Evolutionary conservation across 1,284 basidiomycete species (phyloP).

Genomic region (Ustilago nuda): DNA sequence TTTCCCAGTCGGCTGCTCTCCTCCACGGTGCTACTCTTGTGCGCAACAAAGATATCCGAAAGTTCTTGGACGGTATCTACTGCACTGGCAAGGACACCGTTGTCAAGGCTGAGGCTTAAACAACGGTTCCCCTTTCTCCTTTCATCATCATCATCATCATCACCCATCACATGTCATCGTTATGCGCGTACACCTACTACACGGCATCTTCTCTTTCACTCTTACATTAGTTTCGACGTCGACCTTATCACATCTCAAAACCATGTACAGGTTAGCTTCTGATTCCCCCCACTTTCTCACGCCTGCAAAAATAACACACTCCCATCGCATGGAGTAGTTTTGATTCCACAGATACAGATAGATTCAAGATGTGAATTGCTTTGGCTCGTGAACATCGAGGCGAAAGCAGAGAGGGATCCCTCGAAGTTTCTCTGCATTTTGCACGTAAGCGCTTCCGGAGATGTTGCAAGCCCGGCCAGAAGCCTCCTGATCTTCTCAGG

Average conservation of each 20-base stretch:
- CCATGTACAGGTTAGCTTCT: slow-evolving; percentile 22
- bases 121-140: not conserved
- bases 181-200: not conserved
- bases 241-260: slow-evolving; percentile 1
- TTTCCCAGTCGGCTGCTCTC: slow-evolving; percentile 68
- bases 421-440: too few species aligned
- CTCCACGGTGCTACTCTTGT: slow-evolving; percentile 68
- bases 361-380: not conserved
- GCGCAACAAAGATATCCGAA: slow-evolving; percentile 73
- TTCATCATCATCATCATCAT: slow-evolving; percentile 6
- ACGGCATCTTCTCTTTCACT: slow-evolving; percentile 19
- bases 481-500: too few species aligned
- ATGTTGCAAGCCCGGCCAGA: too few species aligned
- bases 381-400: not conserved
- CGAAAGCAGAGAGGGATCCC: too few species aligned
- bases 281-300: slow-evolving; percentile 13
- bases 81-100: slow-evolving; percentile 81
- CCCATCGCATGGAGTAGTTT: slow-evolving; percentile 42
- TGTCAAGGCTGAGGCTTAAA: slow-evolving; percentile 75
- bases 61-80: slow-evolving; percentile 78
- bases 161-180: not conserved
- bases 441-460: too few species aligned
- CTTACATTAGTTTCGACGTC: slow-evolving; percentile 32
- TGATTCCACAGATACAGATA: slow-evolving; percentile 19
- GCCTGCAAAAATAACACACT: slow-evolving; percentile 42